Evolutionary conservation across 2,329 filamentous ascomycete species (phyloP), one percentile per base, ranked within the genome.

Genomic region (Pyrenophora teres): DNA sequence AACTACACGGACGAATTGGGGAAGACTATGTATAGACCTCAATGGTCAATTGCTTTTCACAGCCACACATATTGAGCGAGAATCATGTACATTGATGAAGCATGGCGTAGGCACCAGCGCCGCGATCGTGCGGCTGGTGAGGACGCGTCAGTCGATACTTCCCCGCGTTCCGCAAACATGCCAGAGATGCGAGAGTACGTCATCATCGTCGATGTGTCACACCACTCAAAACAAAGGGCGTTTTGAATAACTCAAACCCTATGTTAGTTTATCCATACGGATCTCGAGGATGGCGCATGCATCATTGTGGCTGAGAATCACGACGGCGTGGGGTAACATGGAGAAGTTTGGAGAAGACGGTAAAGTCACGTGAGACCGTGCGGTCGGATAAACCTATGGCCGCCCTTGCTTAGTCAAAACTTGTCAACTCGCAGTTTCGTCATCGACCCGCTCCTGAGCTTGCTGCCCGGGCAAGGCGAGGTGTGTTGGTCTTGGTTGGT

Each of bases 71-170:
- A 13, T 9, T 16, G 36, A 38, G 36, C 9, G 19, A 23, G 21
- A 30, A 33, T 23, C 23, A n/a, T 32, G 23, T 18, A 16, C 16
- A 9, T n/a, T 30, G 12, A 30, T 4, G 4, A 25, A 9, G 12
- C n/a, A 10, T 23, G n/a, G 5, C 32, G 19, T 33, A 36, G 33
- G 8, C 41, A 27, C 16, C 18, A 36, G 52, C 40, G 52, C 52
- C 48, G 56, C 44, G 51, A 46, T 16, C 25, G 6, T n/a, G 30
- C 38, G 64, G 54, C 56, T 57, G 56, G 32, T 56, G 38, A 51
- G 52, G 44, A 60, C 57, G 55, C 55, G 57, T 60, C 50, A 50
- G 50, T 49, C 45, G 4, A 43, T 44, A 13, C 30, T 49, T 49
- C 50, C 50, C 50, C 50, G 50, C 50, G 40, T 48, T 31, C 40